phyloP scores from a whole-genome alignment of 176 grass and related monocot species.

The Aechmea fasciata region DNA sequence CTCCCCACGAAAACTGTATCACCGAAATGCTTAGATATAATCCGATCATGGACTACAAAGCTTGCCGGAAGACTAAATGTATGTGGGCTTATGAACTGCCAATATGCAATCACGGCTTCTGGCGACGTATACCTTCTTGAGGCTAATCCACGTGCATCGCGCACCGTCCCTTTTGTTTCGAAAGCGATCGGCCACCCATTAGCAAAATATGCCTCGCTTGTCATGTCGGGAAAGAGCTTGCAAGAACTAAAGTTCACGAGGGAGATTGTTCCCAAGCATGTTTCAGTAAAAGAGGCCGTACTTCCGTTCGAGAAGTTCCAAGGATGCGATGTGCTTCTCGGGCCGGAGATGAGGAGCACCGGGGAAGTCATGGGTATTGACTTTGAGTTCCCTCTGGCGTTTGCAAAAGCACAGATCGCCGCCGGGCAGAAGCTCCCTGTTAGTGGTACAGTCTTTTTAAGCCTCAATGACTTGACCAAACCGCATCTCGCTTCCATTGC shows the following conservation, averaged over 20 bases:
- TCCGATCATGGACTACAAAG: slow-evolving; percentile 80
- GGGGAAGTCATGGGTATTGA: slow-evolving; percentile 99
- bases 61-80: slow-evolving; percentile 73
- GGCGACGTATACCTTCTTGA: slow-evolving; percentile 88
- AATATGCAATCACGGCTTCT: slow-evolving; percentile 87
- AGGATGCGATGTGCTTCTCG: slow-evolving; percentile 97
- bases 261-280: slow-evolving; percentile 87
- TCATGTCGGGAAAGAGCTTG: slow-evolving; percentile 82
- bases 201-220: slow-evolving; percentile 95
- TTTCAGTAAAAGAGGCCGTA: slow-evolving; percentile 94
- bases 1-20: slow-evolving; percentile 95
- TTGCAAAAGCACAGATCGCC: slow-evolving; percentile 96
- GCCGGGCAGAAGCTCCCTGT: slow-evolving; percentile 82
- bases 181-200: slow-evolving; percentile 97
- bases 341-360: slow-evolving; percentile 98
- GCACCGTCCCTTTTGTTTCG: slow-evolving; percentile 95
- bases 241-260: slow-evolving; percentile 67
- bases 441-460: slow-evolving; percentile 78
- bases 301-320: slow-evolving; percentile 99
- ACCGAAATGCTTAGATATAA: slow-evolving; percentile 49
- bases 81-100: slow-evolving; percentile 96
- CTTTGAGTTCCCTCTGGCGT: slow-evolving; percentile 74
- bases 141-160: slow-evolving; percentile 87
- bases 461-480: slow-evolving; percentile 86
- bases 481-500: slow-evolving; percentile 72